Conservation (phyloP, 768 basidiomycete genomes). For the Basidioascus undulatus region DNA sequence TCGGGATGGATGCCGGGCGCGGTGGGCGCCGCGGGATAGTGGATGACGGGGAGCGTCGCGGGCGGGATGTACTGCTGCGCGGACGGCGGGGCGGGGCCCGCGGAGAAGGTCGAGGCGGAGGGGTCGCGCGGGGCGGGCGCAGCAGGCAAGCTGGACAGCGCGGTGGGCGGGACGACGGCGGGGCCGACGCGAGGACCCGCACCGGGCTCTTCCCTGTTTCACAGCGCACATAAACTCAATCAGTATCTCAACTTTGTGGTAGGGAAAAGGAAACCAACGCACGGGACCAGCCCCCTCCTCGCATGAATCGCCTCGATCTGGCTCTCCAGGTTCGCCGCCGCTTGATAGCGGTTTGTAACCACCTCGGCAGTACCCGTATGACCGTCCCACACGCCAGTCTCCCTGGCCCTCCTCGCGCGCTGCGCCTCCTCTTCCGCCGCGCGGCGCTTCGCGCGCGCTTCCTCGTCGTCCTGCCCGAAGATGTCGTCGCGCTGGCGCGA, state of each 20-base stretch:
- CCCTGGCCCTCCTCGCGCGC: constrained; percentile 58
- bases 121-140: too few relatives aligned
- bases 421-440: constrained; percentile 67
- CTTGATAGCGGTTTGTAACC: constrained; percentile 80
- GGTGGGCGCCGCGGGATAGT: too few relatives aligned
- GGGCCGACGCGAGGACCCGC: constrained; percentile 79
- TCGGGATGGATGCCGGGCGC: constrained; percentile 43
- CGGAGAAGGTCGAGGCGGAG: constrained; percentile 9
- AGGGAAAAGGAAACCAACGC: too few relatives aligned
- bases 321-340: constrained; percentile 82
- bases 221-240: too few relatives aligned
- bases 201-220: too few relatives aligned
- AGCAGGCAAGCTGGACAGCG: too few relatives aligned
- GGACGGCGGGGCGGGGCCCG: constrained; percentile 5
- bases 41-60: constrained; percentile 62
- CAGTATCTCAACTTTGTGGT: too few relatives aligned
- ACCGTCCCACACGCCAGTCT: constrained; percentile 96
- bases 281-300: constrained; percentile 65
- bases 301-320: constrained; percentile 94
- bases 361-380: constrained; percentile 82
- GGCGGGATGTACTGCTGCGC: too few relatives aligned
- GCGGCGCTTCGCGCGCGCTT: constrained; percentile 38
- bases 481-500: constrained; percentile 92
- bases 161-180: constrained; percentile 26
- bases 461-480: constrained; percentile 86